A percentile compares a stretch with the other conserved stretches of the same genome.
phyloP scores from a whole-genome alignment of 495 filamentous ascomycete genomes.

The Xylaria longipes region DNA sequence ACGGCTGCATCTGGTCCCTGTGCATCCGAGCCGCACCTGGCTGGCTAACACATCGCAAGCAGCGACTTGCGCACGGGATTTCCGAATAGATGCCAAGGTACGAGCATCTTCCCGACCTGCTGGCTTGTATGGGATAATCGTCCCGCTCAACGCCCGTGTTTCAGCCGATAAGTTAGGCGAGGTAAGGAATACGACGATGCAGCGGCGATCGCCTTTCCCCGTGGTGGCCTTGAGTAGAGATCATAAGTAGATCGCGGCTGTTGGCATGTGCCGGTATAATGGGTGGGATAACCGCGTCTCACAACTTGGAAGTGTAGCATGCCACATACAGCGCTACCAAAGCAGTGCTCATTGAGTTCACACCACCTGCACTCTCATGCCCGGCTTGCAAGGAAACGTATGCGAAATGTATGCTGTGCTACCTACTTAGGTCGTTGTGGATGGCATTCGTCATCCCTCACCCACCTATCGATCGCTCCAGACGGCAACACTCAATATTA shows the following conservation, averaged over 20 bases:
- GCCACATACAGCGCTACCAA: background rate
- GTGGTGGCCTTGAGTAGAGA: background rate
- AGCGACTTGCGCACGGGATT: background rate
- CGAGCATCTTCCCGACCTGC: background rate
- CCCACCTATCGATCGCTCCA: conserved; percentile 12
- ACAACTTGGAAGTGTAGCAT: background rate
- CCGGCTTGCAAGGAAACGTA: background rate
- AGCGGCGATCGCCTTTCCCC: background rate
- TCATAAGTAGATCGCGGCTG: background rate
- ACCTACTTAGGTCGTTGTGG: background rate
- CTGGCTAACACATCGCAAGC: background rate
- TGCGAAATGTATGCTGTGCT: conserved; percentile 12
- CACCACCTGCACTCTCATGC: conserved; percentile 14
- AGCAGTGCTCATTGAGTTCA: background rate
- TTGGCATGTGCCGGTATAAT: background rate
- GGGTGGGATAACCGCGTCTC: background rate
- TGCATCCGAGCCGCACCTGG: background rate
- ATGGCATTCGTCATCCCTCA: background rate
- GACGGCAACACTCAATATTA: conserved; percentile 13
- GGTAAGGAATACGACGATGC: conserved; percentile 3
- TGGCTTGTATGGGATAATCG: background rate
- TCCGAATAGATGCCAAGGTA: background rate
- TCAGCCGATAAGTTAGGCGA: conserved; percentile 7
- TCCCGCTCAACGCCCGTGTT: background rate
- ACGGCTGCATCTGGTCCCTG: background rate